A percentile compares a stretch with the other conserved stretches of the same genome.
These are phyloP conservation scores for Blastosporella zonata DNA, from an alignment of 1,284 basidiomycete genomes.

Conservation along the genomic window DNA sequence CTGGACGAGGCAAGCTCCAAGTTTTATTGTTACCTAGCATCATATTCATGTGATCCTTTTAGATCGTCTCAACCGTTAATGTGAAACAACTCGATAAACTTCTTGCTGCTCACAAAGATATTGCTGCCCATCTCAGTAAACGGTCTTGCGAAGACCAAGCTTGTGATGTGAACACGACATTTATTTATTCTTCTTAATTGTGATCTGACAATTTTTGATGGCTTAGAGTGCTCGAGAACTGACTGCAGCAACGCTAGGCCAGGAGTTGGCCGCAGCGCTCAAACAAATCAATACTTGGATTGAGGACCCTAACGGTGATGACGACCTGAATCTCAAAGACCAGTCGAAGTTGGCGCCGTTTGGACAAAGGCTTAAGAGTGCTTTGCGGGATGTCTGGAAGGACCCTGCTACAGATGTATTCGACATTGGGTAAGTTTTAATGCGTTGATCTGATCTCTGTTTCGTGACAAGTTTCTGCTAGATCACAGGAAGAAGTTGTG, in stretches of 20 bases:
- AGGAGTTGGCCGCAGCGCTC: slow-evolving; percentile 66
- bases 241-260: slow-evolving; percentile 67
- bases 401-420: slow-evolving; percentile 67
- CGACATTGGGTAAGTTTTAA: slow-evolving; percentile 59
- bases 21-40: background rate
- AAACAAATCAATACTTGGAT: slow-evolving; percentile 50
- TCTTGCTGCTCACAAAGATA: slow-evolving; percentile 56
- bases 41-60: slow-evolving; percentile 1
- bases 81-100: slow-evolving; percentile 55
- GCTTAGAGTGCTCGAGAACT: slow-evolving; percentile 74
- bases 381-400: slow-evolving; percentile 68
- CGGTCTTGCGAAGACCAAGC: slow-evolving; percentile 74
- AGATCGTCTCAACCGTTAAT: slow-evolving; percentile 60
- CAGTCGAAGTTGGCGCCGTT: slow-evolving; percentile 42
- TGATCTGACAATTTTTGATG: slow-evolving; percentile 4
- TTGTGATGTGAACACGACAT: slow-evolving; percentile 63
- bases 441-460: background rate
- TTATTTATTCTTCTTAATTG: slow-evolving; percentile 1
- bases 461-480: slow-evolving; percentile 23
- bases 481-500: slow-evolving; percentile 63
- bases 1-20: slow-evolving; percentile 65
- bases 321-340: slow-evolving; percentile 36
- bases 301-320: slow-evolving; percentile 37
- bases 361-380: slow-evolving; percentile 52
- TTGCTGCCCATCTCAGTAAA: slow-evolving; percentile 64